Percentiles rank a stretch among this genome's conserved stretches.
Conservation (phyloP, 768 basidiomycete species). For the Lentinula boryana region DNA sequence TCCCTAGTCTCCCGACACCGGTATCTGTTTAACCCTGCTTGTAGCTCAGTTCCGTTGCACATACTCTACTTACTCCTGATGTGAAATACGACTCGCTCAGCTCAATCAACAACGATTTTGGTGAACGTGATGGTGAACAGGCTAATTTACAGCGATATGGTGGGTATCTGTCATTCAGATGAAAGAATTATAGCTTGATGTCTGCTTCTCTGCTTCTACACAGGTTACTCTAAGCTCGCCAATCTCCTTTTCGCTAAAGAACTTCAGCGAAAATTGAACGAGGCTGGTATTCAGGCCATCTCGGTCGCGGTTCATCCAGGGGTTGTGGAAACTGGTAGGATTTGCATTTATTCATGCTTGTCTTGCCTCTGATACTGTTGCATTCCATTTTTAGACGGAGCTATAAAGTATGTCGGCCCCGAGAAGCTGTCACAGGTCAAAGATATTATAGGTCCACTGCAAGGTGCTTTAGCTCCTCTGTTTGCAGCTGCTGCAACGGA, state of each 20-base stretch:
- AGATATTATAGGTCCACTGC: conserved; percentile 14
- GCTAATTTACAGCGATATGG: neutral
- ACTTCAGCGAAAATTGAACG: conserved; percentile 41
- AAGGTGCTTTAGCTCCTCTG: conserved; percentile 29
- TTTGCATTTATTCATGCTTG: conserved; percentile 11
- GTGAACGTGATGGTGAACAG: neutral
- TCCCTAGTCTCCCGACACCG: neutral
- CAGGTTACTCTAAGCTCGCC: conserved; percentile 46
- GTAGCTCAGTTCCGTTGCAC: neutral
- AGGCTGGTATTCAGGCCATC: conserved; percentile 26
- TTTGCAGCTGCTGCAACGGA: conserved; percentile 33
- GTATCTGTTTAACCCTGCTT: too few species aligned
- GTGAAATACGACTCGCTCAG: neutral
- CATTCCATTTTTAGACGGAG: neutral
- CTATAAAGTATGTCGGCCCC: neutral
- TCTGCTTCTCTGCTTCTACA: neutral
- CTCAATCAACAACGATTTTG: conserved; percentile 3
- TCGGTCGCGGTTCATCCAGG: conserved; percentile 39
- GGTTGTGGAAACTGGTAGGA: conserved; percentile 26
- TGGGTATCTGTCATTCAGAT: neutral
- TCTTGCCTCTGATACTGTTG: conserved; percentile 7
- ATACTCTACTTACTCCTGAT: neutral
- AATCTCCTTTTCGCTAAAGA: conserved; percentile 42
- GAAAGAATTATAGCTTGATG: neutral
- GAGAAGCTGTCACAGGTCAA: neutral